Conservation (phyloP, 2,329 filamentous ascomycete species). For the Aspergillus thermomutatus region DNA sequence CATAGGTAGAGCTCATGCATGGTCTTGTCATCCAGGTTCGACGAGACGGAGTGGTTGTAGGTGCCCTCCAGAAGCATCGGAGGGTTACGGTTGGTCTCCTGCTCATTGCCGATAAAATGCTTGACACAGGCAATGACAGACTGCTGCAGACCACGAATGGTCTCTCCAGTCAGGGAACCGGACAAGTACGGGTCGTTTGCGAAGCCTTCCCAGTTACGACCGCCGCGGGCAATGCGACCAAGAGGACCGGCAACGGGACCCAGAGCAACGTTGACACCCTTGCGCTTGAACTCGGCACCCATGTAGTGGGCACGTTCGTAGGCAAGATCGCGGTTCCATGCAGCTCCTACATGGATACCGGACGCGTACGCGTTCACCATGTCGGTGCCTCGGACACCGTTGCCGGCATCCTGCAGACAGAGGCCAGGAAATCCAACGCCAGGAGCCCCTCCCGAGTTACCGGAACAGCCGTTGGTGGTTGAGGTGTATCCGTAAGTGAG, state of each 20-base stretch:
- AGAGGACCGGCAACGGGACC: constrained; percentile 42
- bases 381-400: constrained; percentile 24
- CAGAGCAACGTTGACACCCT: constrained; percentile 40
- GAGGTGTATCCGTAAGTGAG: not conserved
- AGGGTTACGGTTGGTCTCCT: constrained; percentile 43
- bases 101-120: constrained; percentile 61
- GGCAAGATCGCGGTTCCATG: constrained; percentile 55
- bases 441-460: not conserved
- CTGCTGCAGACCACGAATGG: constrained; percentile 41
- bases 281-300: constrained; percentile 56
- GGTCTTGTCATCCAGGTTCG: constrained; percentile 64
- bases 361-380: constrained; percentile 44
- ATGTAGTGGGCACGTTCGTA: constrained; percentile 53
- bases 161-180: constrained; percentile 34
- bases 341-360: constrained; percentile 40
- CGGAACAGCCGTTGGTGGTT: not conserved
- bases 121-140: constrained; percentile 38
- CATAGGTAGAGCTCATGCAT: constrained; percentile 65
- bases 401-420: not conserved
- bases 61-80: constrained; percentile 32
- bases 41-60: constrained; percentile 47
- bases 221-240: constrained; percentile 39
- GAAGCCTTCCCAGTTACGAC: constrained; percentile 46
- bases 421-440: not conserved
- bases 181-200: constrained; percentile 41